These are phyloP conservation scores for Luffa aegyptiaca DNA, from an alignment of 306 rosid genomes.

Conservation along the genomic window DNA sequence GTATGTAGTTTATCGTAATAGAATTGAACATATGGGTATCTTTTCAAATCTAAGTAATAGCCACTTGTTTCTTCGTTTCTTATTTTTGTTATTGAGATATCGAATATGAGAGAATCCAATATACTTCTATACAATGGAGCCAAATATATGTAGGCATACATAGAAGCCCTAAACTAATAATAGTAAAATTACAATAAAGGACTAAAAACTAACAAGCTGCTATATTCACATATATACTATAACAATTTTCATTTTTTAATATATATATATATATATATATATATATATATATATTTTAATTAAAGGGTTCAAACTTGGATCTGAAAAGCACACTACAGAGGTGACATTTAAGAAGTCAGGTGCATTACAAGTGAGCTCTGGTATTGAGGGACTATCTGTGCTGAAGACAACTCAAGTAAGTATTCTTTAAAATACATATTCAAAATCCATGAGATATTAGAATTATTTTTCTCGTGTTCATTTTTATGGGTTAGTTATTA, in stretches of 20 bases:
- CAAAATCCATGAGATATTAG: background rate
- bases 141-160: no score
- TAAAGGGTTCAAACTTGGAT: constrained; percentile 90
- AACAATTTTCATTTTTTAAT: background rate
- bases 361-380: constrained; percentile 59
- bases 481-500: background rate
- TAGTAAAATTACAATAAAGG: no score
- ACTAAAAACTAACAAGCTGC: no score
- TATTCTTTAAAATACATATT: background rate
- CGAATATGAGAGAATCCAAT: no score
- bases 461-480: background rate
- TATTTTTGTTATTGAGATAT: no score
- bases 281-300: background rate
- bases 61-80: background rate
- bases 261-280: no score
- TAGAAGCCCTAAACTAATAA: no score
- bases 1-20: background rate
- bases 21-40: background rate
- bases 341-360: constrained; percentile 58
- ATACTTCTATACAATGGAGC: no score
- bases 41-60: background rate
- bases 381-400: constrained; percentile 67
- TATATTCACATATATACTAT: no score
- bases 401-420: constrained; percentile 80
- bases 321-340: constrained; percentile 79